Evolutionary conservation across 2,329 filamentous ascomycete species (phyloP).

Genomic region (Phaeosphaeriaceae sp.): DNA sequence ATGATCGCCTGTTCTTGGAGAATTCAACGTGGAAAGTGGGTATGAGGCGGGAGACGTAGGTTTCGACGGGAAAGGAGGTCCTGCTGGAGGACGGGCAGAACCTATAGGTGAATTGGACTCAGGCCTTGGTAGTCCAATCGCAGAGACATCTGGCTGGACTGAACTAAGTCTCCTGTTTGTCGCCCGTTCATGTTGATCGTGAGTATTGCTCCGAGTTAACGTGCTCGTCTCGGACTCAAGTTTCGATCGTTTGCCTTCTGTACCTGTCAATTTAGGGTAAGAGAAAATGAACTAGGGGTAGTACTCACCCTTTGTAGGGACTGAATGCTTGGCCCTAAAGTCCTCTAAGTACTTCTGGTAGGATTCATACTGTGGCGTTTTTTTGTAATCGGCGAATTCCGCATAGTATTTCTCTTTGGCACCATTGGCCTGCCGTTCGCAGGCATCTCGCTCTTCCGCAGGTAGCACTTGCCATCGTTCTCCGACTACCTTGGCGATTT

Average conservation of each 20-base stretch:
- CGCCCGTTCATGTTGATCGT: conserved; percentile 38
- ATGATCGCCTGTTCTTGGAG: conserved; percentile 39
- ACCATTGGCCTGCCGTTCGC: conserved; percentile 72
- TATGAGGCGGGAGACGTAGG: conserved; percentile 43
- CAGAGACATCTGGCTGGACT: conserved; percentile 27
- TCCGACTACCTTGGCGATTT: conserved; percentile 82
- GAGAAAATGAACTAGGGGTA: background rate
- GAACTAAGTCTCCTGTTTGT: conserved; percentile 36
- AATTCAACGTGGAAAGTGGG: conserved; percentile 41
- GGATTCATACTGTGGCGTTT: conserved; percentile 70
- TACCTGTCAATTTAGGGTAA: conserved; percentile 25
- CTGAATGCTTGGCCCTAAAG: conserved; percentile 74
- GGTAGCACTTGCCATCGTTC: conserved; percentile 80
- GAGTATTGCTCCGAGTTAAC: conserved; percentile 39
- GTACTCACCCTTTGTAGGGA: conserved; percentile 44
- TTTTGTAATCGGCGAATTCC: conserved; percentile 78
- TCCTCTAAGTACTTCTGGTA: conserved; percentile 77
- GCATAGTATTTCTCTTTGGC: conserved; percentile 79
- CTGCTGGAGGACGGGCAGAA: conserved; percentile 32
- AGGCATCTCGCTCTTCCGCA: conserved; percentile 71
- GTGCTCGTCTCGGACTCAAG: conserved; percentile 48
- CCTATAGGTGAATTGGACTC: conserved; percentile 39
- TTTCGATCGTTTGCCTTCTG: conserved; percentile 54
- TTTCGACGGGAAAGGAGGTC: conserved; percentile 35
- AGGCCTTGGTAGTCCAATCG: conserved; percentile 22